Conservation (phyloP, 768 basidiomycete species). For the Cyclocybe aegerita region DNA sequence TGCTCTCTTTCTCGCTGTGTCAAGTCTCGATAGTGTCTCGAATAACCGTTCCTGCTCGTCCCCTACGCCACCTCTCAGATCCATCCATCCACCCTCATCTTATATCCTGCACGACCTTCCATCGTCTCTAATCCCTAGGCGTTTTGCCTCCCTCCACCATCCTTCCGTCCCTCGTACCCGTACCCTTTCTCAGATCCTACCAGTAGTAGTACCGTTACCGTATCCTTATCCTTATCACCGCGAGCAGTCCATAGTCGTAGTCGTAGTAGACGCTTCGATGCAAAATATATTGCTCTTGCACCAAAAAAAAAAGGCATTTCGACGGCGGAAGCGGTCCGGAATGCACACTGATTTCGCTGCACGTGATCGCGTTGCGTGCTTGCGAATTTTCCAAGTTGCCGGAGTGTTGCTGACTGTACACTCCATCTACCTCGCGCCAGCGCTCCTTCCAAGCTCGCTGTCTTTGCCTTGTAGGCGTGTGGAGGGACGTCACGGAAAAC, state of each 20-base stretch:
- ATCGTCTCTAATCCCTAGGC: neutral
- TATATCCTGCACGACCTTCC: neutral
- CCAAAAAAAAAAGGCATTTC: too few species aligned
- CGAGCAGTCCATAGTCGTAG: neutral
- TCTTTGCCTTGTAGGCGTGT: too few species aligned
- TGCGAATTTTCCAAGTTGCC: constrained; percentile 1
- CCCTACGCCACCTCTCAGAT: neutral
- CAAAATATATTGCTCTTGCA: neutral
- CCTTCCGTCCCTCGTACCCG: neutral
- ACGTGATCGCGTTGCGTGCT: constrained; percentile 1
- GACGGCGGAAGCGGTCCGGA: too few species aligned
- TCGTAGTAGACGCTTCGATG: neutral
- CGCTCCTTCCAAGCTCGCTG: too few species aligned
- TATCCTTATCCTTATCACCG: neutral
- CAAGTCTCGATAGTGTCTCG: neutral
- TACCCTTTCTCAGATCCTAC: neutral
- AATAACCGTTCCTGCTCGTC: neutral
- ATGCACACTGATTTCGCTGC: neutral
- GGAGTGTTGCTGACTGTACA: constrained; percentile 1
- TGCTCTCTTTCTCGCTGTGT: neutral
- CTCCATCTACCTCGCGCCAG: too few species aligned
- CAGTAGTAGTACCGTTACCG: neutral
- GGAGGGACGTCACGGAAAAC: too few species aligned
- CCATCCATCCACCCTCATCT: neutral
- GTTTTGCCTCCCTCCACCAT: neutral